Conservation (phyloP, 192 early-diverging fungal genomes). For the Coemansia sp. region DNA sequence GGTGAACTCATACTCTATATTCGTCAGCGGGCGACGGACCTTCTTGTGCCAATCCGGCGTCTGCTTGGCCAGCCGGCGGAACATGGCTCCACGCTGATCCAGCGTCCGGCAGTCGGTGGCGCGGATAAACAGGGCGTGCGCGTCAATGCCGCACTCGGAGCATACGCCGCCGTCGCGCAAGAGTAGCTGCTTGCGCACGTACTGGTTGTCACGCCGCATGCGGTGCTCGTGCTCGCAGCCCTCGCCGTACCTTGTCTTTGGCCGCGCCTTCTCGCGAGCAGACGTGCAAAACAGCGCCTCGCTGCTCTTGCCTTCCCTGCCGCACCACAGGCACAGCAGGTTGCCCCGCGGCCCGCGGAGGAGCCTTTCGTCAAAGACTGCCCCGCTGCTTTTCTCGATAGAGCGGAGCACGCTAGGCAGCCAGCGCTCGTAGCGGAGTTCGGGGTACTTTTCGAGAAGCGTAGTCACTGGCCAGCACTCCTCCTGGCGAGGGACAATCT, state of each 20-base stretch:
- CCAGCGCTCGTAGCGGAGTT: slow-evolving; percentile 42
- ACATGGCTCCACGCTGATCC: slow-evolving; percentile 9
- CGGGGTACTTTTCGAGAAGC: slow-evolving; percentile 30
- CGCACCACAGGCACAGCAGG: slow-evolving; percentile 40
- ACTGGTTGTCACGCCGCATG: slow-evolving; percentile 32
- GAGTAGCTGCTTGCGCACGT: slow-evolving; percentile 38
- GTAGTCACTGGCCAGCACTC: slow-evolving; percentile 32
- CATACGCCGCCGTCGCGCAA: slow-evolving; percentile 41
- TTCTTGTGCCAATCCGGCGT: slow-evolving; percentile 31
- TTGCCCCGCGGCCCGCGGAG: slow-evolving; percentile 25
- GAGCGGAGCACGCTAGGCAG: slow-evolving; percentile 20
- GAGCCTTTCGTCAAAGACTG: slow-evolving; percentile 25
- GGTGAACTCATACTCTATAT: slow-evolving; percentile 27
- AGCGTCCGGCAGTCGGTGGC: slow-evolving; percentile 20
- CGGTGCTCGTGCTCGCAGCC: slow-evolving; percentile 47
- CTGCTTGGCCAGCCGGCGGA: slow-evolving; percentile 12
- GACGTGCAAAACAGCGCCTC: slow-evolving; percentile 18
- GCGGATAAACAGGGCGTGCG: slow-evolving; percentile 18
- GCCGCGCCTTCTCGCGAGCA: not conserved
- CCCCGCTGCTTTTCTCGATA: slow-evolving; percentile 5
- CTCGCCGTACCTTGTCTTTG: slow-evolving; percentile 14
- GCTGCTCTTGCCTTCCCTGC: slow-evolving; percentile 11
- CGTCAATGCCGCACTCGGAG: slow-evolving; percentile 28
- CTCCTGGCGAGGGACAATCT: slow-evolving; percentile 25
- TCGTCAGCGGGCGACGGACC: slow-evolving; percentile 13